Evolutionary conservation across 371 early-diverging fungal species (phyloP), one percentile per base, ranked within the genome.

Genomic region (Mucor saturninus): DNA sequence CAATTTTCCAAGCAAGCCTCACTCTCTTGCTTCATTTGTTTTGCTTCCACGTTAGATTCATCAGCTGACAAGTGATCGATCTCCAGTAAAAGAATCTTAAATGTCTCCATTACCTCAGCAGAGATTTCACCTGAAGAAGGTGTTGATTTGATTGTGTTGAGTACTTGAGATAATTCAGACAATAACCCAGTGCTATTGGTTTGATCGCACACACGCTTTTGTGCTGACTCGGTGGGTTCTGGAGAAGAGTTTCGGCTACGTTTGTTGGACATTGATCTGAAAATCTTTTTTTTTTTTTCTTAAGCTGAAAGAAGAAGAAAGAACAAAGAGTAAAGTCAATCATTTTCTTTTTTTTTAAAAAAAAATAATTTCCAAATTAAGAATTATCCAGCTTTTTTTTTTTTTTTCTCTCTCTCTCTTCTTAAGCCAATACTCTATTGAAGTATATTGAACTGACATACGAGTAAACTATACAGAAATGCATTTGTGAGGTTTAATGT

Each of bases 51-150:
- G 29, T 67, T 56, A 14, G 51, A 56, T 37, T 64, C 61, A 56
- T 64, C 69, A 10, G 69, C 49, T 32, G 64, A 64, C 37, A 64
- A 54, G 30, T 59, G 50, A 64, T 68, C 65, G 28, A 69, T 69
- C 67, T 76, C 75, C 21, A 77, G 61, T 67, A 80, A 67, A 10
- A 80, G 61, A 9, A 73, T 61, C 56, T 73, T 80, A 65, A 80
- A 72, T 8, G 68, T 80, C 43, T 68, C 75, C 50, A 80, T 66
- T 10, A 77, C 56, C 49, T 75, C 77, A 11, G 80, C 77, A 46
- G 77, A 73, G 53, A 80, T 76, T 56, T 80, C 77, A 40, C 77
- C 77, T 7, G 77, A 69, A 14, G 77, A 75, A 15, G 77, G 75
- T 30, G 75, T 80, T 21, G 75, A 73, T 43, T 68, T 68, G 64